Conservation (phyloP, 768 basidiomycete genomes). For the Pilatotrama ljubarskyi region DNA sequence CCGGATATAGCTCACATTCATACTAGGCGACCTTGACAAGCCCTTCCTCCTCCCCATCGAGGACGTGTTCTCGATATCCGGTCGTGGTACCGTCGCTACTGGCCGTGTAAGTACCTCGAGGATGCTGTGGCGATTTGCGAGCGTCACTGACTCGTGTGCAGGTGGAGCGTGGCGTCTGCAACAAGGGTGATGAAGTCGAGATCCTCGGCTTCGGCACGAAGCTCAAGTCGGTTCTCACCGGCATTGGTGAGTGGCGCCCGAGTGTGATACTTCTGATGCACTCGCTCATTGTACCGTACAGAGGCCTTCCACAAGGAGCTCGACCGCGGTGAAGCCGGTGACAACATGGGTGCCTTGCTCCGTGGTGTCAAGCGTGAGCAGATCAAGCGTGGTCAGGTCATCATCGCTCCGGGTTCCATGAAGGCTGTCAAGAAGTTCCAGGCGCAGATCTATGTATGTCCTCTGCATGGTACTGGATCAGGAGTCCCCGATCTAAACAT, state of each 20-base stretch:
- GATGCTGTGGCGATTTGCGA: background rate
- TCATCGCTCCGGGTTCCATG: slow-evolving; percentile 86
- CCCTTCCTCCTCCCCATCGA: slow-evolving; percentile 97
- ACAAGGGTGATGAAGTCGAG: slow-evolving; percentile 93
- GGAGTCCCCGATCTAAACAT: background rate
- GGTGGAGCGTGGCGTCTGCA: slow-evolving; percentile 90
- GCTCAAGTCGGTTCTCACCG: slow-evolving; percentile 92
- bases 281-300: slow-evolving; percentile 30
- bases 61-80: slow-evolving; percentile 97
- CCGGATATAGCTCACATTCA: background rate
- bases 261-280: slow-evolving; percentile 2
- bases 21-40: slow-evolving; percentile 89
- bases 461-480: background rate
- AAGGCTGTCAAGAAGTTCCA: slow-evolving; percentile 94
- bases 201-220: slow-evolving; percentile 80
- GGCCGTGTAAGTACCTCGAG: slow-evolving; percentile 64
- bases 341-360: slow-evolving; percentile 98
- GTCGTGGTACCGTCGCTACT: slow-evolving; percentile 96
- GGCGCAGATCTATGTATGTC: slow-evolving; percentile 83
- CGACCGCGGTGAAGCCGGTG: slow-evolving; percentile 95
- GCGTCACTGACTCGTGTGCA: slow-evolving; percentile 29
- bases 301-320: slow-evolving; percentile 99
- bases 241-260: slow-evolving; percentile 62
- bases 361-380: slow-evolving; percentile 98
- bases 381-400: slow-evolving; percentile 88